Evolutionary conservation across 2,329 filamentous ascomycete genomes (phyloP).

Genomic region (Lasiodiplodia theobromae): DNA sequence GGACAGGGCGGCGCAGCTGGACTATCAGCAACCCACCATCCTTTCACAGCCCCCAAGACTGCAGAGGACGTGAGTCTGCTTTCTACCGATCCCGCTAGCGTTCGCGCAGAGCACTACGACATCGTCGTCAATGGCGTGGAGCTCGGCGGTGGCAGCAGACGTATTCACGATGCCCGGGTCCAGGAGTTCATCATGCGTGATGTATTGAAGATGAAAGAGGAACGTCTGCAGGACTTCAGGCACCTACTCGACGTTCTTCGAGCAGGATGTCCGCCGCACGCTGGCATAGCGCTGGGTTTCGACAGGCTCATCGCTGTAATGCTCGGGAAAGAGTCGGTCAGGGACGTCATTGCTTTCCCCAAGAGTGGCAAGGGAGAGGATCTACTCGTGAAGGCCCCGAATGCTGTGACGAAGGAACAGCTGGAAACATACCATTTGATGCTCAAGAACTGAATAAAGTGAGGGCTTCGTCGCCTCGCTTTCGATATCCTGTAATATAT

Average conservation of each 20-base stretch:
- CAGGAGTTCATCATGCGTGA: conserved; percentile 87
- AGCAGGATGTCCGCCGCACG: conserved; percentile 91
- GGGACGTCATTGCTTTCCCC: conserved; percentile 96
- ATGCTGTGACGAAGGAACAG: conserved; percentile 67
- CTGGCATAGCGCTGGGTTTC: conserved; percentile 91
- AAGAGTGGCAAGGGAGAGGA: conserved; percentile 93
- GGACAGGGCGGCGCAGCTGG: conserved; percentile 84
- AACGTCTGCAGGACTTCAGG: conserved; percentile 78
- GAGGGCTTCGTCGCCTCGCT: too few species aligned
- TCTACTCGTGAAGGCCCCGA: conserved; percentile 79
- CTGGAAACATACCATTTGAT: conserved; percentile 66
- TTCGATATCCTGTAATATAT: neutral
- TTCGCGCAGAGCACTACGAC: conserved; percentile 89
- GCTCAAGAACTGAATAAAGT: conserved; percentile 29
- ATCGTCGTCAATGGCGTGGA: conserved; percentile 95
- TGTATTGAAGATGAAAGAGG: conserved; percentile 77
- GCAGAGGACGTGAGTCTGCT: conserved; percentile 76
- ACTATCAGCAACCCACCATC: conserved; percentile 89
- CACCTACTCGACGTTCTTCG: conserved; percentile 84
- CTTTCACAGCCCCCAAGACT: conserved; percentile 87
- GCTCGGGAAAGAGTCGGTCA: conserved; percentile 76
- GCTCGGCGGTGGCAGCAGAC: conserved; percentile 88
- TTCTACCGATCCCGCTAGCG: conserved; percentile 72
- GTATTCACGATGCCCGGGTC: conserved; percentile 84
- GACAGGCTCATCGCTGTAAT: conserved; percentile 85